A percentile compares a stretch with the other conserved stretches of the same genome.
phyloP scores from a whole-genome alignment of 306 rosid genomes.

The Dicorynia guianensis region DNA sequence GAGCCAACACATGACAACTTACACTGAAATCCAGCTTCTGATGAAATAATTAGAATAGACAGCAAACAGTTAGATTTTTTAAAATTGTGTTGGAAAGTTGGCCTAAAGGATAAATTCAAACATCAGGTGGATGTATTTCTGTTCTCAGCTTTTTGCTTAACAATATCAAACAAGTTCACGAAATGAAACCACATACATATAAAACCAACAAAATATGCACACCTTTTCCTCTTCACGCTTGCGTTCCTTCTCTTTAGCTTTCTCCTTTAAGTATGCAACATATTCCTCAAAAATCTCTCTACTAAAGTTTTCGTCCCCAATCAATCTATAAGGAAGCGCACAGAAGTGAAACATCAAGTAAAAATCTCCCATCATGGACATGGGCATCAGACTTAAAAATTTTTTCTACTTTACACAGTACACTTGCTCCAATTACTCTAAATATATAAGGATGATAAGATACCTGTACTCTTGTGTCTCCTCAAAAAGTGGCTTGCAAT shows the following conservation, averaged over 20 bases:
- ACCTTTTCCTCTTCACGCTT: conserved; percentile 99
- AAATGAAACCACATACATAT: conserved; percentile 16
- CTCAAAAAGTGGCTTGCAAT: conserved; percentile 80
- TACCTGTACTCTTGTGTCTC: conserved; percentile 95
- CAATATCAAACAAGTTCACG: conserved; percentile 24
- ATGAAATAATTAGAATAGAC: too few relatives aligned
- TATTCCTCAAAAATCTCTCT: conserved; percentile 85
- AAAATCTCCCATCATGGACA: conserved; percentile 3
- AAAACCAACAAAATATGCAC: conserved; percentile 24
- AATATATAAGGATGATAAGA: not conserved
- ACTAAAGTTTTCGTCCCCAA: conserved; percentile 73
- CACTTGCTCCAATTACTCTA: conserved; percentile 7
- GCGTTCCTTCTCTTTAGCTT: conserved; percentile 94
- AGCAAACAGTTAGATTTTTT: too few relatives aligned
- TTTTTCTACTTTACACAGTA: not conserved
- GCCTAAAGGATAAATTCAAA: not conserved
- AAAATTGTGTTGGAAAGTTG: not conserved
- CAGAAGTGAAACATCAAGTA: conserved; percentile 21
- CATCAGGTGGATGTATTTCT: not conserved
- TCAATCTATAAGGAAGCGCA: conserved; percentile 55
- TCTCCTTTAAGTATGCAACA: conserved; percentile 71
- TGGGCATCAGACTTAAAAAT: not conserved
- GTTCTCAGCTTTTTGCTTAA: not conserved
- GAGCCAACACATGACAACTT: too few relatives aligned
- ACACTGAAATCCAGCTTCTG: too few relatives aligned